Evolutionary conservation across 108 stramenopile species (phyloP), one percentile per base, ranked within the genome.

Genomic region (Pseudonitzschia multistriata): DNA sequence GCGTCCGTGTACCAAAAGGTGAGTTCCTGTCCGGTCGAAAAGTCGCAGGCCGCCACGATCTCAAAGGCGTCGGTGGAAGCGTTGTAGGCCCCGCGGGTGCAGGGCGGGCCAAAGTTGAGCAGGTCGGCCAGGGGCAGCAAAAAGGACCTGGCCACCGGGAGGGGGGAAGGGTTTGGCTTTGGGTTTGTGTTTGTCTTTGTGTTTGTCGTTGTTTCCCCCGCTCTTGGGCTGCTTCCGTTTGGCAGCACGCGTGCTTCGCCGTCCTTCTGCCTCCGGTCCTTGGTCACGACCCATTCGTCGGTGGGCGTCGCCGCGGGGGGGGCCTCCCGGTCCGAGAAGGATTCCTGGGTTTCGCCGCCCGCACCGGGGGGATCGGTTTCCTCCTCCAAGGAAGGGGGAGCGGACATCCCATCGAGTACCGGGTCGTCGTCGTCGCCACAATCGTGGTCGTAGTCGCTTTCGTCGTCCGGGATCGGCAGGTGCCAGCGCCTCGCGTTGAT

Each of bases 401-500:
- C 30, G 2, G 52, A 22, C 14, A 15, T 2, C 0, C 25, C 21
- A 33, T 35, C 30, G 22, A 25, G 0, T 59, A 17, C 0, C 24
- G 22, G 50, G 42, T 45, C 45, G 27, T 61, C 30, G 4, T 62
- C 61, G 21, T 53, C 25, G 21, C 33, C 31, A 48, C 57, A 3
- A 17, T 13, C 30, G 30, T 30, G 30, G 49, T 66, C 3, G 15
- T 33, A 14, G 30, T 13, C 54, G 22, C n/a, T 14, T 39, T 54
- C 31, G 57, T 59, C n/a, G n/a, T 70, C 61, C 15, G 74, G 74
- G 31, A 90, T 73, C 17, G 82, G 86, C 27, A 93, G 68, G 67
- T 88, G 82, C 85, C 90, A 90, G 75, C 91, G 92, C 50, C 92
- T 61, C n/a, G 92, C 88, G 66, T 89, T 91, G 24, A 93, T 83